Percentiles rank a stretch among this genome's conserved stretches.
Evolutionary conservation across 805 yeast species (phyloP).

Genomic region (Tetrapisispora phaffii): DNA sequence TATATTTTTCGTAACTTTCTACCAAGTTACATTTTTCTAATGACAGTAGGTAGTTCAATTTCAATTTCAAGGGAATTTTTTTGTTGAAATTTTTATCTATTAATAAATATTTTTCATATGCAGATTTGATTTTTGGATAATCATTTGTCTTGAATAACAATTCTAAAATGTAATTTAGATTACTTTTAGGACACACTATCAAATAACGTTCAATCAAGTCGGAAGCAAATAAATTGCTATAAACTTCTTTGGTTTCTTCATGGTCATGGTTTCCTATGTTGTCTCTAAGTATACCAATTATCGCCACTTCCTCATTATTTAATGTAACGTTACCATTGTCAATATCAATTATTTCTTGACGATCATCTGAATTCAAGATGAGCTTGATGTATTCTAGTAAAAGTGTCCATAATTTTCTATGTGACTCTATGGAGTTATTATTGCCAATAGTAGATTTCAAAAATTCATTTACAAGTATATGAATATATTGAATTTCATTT

Average conservation of each 20-base stretch:
- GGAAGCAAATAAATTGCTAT: not conserved
- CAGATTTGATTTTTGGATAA: slow-evolving; percentile 5
- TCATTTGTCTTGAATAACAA: slow-evolving; percentile 15
- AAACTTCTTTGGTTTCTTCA: not conserved
- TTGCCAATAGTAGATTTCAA: slow-evolving; percentile 4
- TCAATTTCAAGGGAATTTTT: slow-evolving; percentile 8
- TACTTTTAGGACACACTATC: slow-evolving; percentile 13
- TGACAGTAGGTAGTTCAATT: slow-evolving; percentile 11
- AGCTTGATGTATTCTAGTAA: slow-evolving; percentile 15
- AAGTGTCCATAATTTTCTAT: slow-evolving; percentile 20
- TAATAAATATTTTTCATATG: slow-evolving; percentile 11
- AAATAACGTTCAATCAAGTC: slow-evolving; percentile 17
- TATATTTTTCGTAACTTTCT: slow-evolving; percentile 25
- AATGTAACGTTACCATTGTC: not conserved
- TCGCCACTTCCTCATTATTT: not conserved
- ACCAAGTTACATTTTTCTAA: slow-evolving; percentile 8
- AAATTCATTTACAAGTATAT: slow-evolving; percentile 22
- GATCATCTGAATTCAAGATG: slow-evolving; percentile 4
- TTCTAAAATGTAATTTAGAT: slow-evolving; percentile 5
- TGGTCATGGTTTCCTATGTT: not conserved
- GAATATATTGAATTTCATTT: slow-evolving; percentile 26
- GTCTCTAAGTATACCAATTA: not conserved
- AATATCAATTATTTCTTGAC: slow-evolving; percentile 2
- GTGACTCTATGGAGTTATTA: slow-evolving; percentile 9
- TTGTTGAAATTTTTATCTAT: not conserved